Evolutionary conservation across 176 grass and related monocot species (phyloP), one percentile per base, ranked within the genome.

Genomic region (Ampelocalamus luodianensis): DNA sequence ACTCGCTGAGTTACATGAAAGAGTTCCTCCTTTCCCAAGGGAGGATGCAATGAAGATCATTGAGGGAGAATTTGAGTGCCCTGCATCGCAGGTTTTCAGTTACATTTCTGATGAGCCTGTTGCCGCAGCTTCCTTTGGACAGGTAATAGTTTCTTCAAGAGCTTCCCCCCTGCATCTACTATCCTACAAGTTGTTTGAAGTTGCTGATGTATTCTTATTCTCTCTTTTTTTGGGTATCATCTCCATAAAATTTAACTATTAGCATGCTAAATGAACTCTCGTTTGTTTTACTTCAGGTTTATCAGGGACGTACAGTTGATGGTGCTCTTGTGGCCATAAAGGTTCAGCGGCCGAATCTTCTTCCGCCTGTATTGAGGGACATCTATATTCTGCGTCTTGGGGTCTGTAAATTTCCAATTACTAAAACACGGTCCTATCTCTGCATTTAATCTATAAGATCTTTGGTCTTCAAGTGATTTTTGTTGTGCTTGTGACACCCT

Each of bases 341-440:
- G 73, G 96, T 98, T 65, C 96, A 98, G 69, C 85, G 88, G 27
- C 93, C 93, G 5, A 90, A 95, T 63, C 88, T 98, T 85, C 87
- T 98, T 86, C 96, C 84, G 79, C 84, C 72, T 71, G 93, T 98
- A 78, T 53, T 92, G 81, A 90, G 89, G 73, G 96, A 98, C 81
- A 90, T 93, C 65, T 98, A 98, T 83, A 92, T 98, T 80, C 80
- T 98, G 74, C 93, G 89, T 40, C 89, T 98, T 70, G 96, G 93
- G 90, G 96, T 98, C 22, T 39, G 91, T 90, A 90, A 81, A 79
- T 60, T 84, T 84, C 0, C 16, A 88, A 60, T 83, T 84, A 53
- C 72, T 51, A 53, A 78, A 46, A 36, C 53, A 50, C 3, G 13
- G 1, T 3, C 20, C 24, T 79, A 24, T n/a, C 22, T 81, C 46